These are phyloP conservation scores for Talaromyces ruber DNA, from an alignment of 495 filamentous ascomycete genomes.

Conservation along the genomic window DNA sequence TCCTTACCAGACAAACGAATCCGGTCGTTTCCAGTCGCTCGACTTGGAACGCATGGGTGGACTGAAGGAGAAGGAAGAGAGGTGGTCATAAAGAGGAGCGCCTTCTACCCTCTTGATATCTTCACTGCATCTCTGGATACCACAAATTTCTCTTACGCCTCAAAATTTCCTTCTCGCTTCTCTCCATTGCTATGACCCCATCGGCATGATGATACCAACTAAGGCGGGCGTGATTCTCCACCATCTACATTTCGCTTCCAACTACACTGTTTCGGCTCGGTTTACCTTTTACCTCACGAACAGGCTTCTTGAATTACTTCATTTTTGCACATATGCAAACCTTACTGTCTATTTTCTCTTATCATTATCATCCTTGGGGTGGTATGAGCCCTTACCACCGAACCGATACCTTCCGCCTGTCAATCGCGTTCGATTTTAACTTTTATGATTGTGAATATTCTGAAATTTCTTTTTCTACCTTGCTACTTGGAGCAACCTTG, in stretches of 20 bases:
- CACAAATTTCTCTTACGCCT: slow-evolving; percentile 8
- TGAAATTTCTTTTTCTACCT: neutral
- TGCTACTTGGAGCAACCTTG: neutral
- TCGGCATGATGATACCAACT: slow-evolving; percentile 6
- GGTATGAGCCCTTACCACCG: neutral
- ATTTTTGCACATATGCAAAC: slow-evolving; percentile 4
- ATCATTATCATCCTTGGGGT: neutral
- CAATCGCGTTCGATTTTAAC: neutral
- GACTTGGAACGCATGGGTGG: slow-evolving; percentile 94
- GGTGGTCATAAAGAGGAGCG: slow-evolving; percentile 22
- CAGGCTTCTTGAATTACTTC: slow-evolving; percentile 1
- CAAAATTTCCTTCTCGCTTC: slow-evolving; percentile 17
- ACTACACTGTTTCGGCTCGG: slow-evolving; percentile 22
- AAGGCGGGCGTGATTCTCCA: slow-evolving; percentile 9
- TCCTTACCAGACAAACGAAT: slow-evolving; percentile 71
- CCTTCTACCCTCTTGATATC: neutral
- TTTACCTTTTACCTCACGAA: slow-evolving; percentile 13
- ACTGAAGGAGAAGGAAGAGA: slow-evolving; percentile 74
- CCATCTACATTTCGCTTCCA: slow-evolving; percentile 9
- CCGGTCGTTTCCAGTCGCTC: slow-evolving; percentile 76
- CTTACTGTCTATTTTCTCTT: slow-evolving; percentile 2
- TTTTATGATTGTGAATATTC: slow-evolving; percentile 7
- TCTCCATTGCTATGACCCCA: slow-evolving; percentile 9
- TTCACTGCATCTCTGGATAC: neutral
- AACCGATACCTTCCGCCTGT: neutral